Evolutionary conservation across 148 eudicot genomes (phyloP), one percentile per base, ranked within the genome.

Genomic region (Silene conica): DNA sequence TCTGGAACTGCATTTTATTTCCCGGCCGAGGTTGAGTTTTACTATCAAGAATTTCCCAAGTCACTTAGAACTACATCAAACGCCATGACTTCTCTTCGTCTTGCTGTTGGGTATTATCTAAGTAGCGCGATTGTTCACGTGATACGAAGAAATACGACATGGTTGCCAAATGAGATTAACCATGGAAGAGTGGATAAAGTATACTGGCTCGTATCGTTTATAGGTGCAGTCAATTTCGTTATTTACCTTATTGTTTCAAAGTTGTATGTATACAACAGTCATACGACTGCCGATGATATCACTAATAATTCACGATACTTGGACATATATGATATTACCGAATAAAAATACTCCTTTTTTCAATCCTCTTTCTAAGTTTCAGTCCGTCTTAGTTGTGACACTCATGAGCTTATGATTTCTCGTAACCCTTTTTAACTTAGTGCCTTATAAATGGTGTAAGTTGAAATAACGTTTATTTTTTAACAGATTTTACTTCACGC

Each of bases 71-170:
- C 74, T 22, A 82, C 75, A 6, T 74, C 81, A n/a, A 66, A 74
- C 3, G 55, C 75, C 23, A 72, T 61, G 63, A 78, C 71, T 63
- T 69, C 76, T 6, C 73, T 59, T 66, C 72, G 64, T 55, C 74
- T 81, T 78, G 38, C 85, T 19, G 74, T 84, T 69, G 79, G 82
- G 64, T 76, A 70, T 57, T 82, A 78, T 12, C 60, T 83, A 0
- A 80, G 82, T 34, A 86, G 80, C 1, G 63, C 52, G 2, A 67
- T 76, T 10, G 72, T 78, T 9, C 70, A 69, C 20, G 75, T 70
- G 43, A 48, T 62, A 3, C 78, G 79, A 2, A 46, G 70, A 2
- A 54, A 45, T 15, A 87, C 75, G 6, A 26, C 78, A 1, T 73
- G 83, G 83, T 67, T 81, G 15, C 75, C 74, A 6, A 50, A 81